Conservation (phyloP, 2,329 filamentous ascomycete genomes). For the Pestalotiopsis sp. region DNA sequence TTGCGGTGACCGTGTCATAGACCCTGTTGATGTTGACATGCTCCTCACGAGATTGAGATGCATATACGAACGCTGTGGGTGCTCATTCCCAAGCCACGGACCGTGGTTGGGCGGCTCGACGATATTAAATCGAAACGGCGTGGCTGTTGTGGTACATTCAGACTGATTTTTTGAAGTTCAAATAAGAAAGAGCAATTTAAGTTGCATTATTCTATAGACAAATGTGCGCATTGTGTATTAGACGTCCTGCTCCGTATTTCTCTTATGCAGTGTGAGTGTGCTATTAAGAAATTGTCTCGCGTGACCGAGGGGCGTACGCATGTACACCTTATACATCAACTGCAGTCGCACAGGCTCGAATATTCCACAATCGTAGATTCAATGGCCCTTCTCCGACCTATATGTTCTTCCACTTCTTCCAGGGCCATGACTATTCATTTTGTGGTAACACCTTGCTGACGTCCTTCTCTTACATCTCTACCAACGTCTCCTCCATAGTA, state of each 20-base stretch:
- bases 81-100: too few relatives aligned
- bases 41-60: background rate
- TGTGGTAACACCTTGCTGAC: background rate
- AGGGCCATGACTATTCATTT: background rate
- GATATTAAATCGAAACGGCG: too few relatives aligned
- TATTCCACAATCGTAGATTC: background rate
- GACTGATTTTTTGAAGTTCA: background rate
- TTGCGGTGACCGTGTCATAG: background rate
- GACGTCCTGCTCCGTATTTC: background rate
- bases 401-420: background rate
- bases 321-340: background rate
- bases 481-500: background rate
- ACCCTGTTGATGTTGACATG: background rate
- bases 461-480: background rate
- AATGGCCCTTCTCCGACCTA: background rate
- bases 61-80: background rate
- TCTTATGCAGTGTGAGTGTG: background rate
- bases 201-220: slow-evolving; percentile 6
- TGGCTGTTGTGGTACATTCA: too few relatives aligned
- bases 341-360: background rate
- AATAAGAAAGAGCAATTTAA: background rate
- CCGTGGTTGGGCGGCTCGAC: too few relatives aligned
- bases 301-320: background rate
- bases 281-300: background rate
- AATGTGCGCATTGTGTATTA: background rate